phyloP scores from a whole-genome alignment of 2,329 filamentous ascomycete genomes.

The Aspergillus fischeri region DNA sequence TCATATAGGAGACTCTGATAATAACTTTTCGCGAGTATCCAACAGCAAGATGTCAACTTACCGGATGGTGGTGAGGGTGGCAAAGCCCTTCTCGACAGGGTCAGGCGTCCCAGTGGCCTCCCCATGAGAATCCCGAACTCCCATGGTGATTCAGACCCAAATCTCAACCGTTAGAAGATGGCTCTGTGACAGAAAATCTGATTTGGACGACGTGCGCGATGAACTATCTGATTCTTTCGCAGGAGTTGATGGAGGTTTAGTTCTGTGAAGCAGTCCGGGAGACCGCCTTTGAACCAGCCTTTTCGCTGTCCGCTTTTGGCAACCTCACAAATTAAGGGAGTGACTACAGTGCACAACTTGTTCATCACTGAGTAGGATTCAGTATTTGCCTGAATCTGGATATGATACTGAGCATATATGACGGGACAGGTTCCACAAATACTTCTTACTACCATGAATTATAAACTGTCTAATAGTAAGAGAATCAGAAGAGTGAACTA shows the following conservation, averaged over 20 bases:
- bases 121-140: conserved; percentile 51
- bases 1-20: neutral
- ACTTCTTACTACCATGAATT: neutral
- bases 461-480: neutral
- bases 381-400: neutral
- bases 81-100: conserved; percentile 70
- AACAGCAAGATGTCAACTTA: conserved; percentile 40
- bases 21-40: neutral
- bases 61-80: conserved; percentile 79
- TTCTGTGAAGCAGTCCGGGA: conserved; percentile 8
- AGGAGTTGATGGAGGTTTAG: conserved; percentile 13
- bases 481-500: neutral
- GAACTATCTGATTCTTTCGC: conserved; percentile 2
- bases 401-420: neutral
- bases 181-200: conserved; percentile 12
- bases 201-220: conserved; percentile 9
- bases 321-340: neutral
- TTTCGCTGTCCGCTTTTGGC: conserved; percentile 15
- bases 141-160: conserved; percentile 42
- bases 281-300: conserved; percentile 17
- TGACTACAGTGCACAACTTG: neutral
- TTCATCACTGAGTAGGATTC: neutral
- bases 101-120: conserved; percentile 54
- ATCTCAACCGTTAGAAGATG: neutral
- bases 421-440: too few species aligned